Evolutionary conservation across 2,329 filamentous ascomycete genomes (phyloP).

Genomic region (Karstenula rhodostoma): DNA sequence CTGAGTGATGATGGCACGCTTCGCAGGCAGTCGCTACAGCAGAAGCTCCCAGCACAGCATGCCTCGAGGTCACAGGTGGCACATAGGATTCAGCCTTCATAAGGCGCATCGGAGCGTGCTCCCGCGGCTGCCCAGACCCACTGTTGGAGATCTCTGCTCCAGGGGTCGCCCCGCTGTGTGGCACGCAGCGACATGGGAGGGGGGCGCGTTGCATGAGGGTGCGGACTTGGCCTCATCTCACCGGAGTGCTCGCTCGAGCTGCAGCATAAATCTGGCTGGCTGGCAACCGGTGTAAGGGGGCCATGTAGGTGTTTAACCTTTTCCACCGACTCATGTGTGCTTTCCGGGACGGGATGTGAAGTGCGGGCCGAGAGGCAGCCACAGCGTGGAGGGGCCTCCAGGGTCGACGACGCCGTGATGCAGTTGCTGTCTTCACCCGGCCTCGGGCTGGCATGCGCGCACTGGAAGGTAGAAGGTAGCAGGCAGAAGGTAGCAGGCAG

Average conservation of each 20-base stretch:
- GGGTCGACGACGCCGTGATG: background rate
- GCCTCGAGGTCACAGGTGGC: background rate
- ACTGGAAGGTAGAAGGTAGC: no score
- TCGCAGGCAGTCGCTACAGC: no score
- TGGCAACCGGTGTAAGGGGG: slow-evolving; percentile 9
- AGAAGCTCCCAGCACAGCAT: background rate
- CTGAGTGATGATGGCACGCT: no score
- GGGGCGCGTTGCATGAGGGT: slow-evolving; percentile 31
- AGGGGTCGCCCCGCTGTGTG: slow-evolving; percentile 21
- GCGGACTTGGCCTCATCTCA: slow-evolving; percentile 15
- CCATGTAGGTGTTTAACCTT: background rate
- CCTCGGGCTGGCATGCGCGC: background rate
- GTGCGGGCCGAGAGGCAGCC: slow-evolving; percentile 4
- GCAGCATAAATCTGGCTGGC: background rate
- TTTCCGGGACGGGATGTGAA: background rate
- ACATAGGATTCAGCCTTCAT: slow-evolving; percentile 1
- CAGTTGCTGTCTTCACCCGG: background rate
- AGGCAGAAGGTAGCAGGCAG: no score
- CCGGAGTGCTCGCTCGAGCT: slow-evolving; percentile 19
- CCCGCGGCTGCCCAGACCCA: background rate
- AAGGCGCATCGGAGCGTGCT: slow-evolving; percentile 1
- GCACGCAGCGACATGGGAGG: slow-evolving; percentile 12
- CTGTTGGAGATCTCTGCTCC: background rate
- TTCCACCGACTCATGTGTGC: background rate
- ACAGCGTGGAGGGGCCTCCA: background rate